These are phyloP conservation scores for Aspergillus fumigatus DNA, from an alignment of 2,329 filamentous ascomycete species.

Conservation along the genomic window DNA sequence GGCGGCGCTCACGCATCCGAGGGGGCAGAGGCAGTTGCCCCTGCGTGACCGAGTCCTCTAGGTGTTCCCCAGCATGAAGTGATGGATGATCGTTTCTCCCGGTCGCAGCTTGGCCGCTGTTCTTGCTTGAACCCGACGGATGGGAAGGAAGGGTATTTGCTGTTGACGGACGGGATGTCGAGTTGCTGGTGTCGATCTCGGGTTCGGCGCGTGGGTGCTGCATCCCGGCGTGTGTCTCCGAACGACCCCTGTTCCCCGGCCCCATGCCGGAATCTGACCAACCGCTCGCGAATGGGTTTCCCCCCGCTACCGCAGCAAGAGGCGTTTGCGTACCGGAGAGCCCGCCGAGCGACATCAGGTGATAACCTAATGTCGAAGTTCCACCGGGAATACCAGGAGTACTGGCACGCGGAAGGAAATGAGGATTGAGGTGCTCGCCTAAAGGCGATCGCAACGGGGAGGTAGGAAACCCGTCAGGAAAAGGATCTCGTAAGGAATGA, in stretches of 20 bases:
- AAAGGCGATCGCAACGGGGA: slow-evolving; percentile 32
- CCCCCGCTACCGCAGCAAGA: slow-evolving; percentile 43
- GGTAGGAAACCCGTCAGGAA: slow-evolving; percentile 26
- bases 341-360: slow-evolving; percentile 45
- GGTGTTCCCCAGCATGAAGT: slow-evolving; percentile 18
- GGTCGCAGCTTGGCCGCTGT: slow-evolving; percentile 22
- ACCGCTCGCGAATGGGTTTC: slow-evolving; percentile 35
- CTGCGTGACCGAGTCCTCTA: slow-evolving; percentile 15
- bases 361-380: slow-evolving; percentile 47
- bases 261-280: slow-evolving; percentile 32
- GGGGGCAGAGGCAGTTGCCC: slow-evolving; percentile 39
- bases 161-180: slow-evolving; percentile 41
- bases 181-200: slow-evolving; percentile 34
- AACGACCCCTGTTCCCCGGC: slow-evolving; percentile 13
- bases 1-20: slow-evolving; percentile 64
- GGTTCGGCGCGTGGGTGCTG: slow-evolving; percentile 27
- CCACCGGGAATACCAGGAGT: slow-evolving; percentile 47
- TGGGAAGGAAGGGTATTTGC: slow-evolving; percentile 34
- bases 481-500: slow-evolving; percentile 25
- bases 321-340: slow-evolving; percentile 47
- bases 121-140: slow-evolving; percentile 26
- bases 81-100: slow-evolving; percentile 13
- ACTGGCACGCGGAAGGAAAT: slow-evolving; percentile 42
- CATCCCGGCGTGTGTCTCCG: slow-evolving; percentile 9
- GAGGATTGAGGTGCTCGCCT: slow-evolving; percentile 36